Evolutionary conservation across 2,329 filamentous ascomycete genomes (phyloP), one percentile per base, ranked within the genome.

Genomic region (Chaetothyriales sp.): DNA sequence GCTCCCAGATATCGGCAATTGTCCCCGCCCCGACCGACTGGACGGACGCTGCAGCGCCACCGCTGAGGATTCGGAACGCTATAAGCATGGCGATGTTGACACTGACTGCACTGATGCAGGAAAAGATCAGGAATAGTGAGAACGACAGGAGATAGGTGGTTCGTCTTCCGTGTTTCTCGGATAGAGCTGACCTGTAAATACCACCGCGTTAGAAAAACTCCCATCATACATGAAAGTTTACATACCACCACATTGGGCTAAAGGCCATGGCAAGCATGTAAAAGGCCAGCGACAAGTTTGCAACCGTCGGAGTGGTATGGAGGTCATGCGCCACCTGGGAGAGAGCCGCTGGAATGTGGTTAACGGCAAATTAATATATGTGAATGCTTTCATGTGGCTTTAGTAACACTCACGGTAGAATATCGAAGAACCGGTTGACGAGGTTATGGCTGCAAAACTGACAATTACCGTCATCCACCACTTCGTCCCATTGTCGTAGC

Each of bases 201-300:
- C 13, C 3, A 10, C 13, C 8, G 9, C 8, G 29, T 37, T 10
- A n/a, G n/a, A n/a, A n/a, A n/a, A n/a, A n/a, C n/a, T n/a, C n/a
- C n/a, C n/a, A n/a, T n/a, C n/a, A n/a, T n/a, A n/a, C n/a, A n/a
- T n/a, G n/a, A n/a, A 37, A 37, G 29, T 37, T 37, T 5, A 29
- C 29, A 10, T 37, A 37, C 85, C 85, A 92, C 86, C 86, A 92
- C 0, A 92, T 73, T 0, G 86, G 86, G 58, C 88, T 89, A 45
- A 92, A 85, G 51, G 80, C 78, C 85, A 90, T 87, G 58, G 77
- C 72, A 4, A 90, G 73, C 85, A 90, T 87, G 65, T 89, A 90
- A 51, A 89, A 67, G 0, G 86, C 83, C 0, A 90, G 77, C 0
- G 83, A 83, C 51, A 92, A 63, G 65, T 92, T 92, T 50, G 82